Base-by-base conservation (phyloP, 2,329 filamentous ascomycete genomes). In the Dendrostoma leiphaemia region DNA sequence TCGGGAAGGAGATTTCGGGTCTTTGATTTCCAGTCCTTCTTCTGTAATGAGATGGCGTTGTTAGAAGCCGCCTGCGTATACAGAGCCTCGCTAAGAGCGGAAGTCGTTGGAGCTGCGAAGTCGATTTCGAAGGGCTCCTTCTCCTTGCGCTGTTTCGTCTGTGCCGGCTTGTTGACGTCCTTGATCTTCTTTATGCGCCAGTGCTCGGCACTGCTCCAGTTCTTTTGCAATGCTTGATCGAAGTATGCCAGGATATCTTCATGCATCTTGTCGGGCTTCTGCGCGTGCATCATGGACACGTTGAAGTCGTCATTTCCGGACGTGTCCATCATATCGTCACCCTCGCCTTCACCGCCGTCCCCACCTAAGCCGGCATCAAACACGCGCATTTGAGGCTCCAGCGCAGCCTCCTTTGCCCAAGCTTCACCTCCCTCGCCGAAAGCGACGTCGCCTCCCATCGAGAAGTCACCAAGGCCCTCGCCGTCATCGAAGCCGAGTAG, bases 171-270 rank as follows among this genome's bases (percentile, higher is more conserved):
- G 64, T 78, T 81, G 65, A 79, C 74, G 60, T 87, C 84, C 65
- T 97, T 97, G 70, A 99, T 94, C 66, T 91, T 91, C 59, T 90
- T 83, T 67, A 99, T 97, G 62, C 93, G 88, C 94, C 94, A 99
- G 71, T 99, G 94, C 69, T 97, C 94, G n/a, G 94, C 93, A 46
- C 91, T 95, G 6, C 89, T 88, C 93, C 94, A 99, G 65, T 97
- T 97, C 80, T 96, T 97, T 68, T 94, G 90, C 40, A 97, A 75
- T 2, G 93, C 92, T 65, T 96, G 91, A 69, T 99, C 94, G 67
- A 99, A 99, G 74, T 97, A 99, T 66, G 90, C 89, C n/a, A 99
- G 80, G 54, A 99, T 96, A 64, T 96, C 93, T 63, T 97, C 91
- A 67, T 97, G 91, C 68, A 88, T 74, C 65, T 79, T 79, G 64